A percentile compares a stretch with the other conserved stretches of the same genome.
Evolutionary conservation across 2,329 filamentous ascomycete species (phyloP).

Genomic region (Chaetothyriales sp.): DNA sequence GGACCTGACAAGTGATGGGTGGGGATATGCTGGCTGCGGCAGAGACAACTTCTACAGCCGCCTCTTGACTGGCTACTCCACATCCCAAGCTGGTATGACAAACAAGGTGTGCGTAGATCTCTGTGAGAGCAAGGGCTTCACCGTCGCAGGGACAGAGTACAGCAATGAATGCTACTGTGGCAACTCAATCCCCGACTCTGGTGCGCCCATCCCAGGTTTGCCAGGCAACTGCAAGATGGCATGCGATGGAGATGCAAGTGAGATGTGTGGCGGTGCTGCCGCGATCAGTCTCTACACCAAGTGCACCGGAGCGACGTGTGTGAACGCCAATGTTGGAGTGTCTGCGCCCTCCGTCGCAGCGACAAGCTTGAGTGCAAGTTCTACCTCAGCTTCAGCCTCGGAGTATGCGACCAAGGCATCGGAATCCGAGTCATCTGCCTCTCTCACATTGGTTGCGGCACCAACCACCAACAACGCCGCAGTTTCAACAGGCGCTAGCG

Average conservation of each 20-base stretch:
- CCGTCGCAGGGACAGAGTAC: slow-evolving; percentile 21
- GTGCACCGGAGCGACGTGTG: slow-evolving; percentile 13
- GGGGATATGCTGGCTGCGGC: slow-evolving; percentile 49
- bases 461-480: not conserved
- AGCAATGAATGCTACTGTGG: slow-evolving; percentile 17
- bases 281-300: slow-evolving; percentile 18
- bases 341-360: not conserved
- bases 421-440: not conserved
- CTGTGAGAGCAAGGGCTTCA: slow-evolving; percentile 21
- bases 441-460: not conserved
- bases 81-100: slow-evolving; percentile 16
- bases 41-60: slow-evolving; percentile 26
- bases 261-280: slow-evolving; percentile 18
- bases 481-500: not conserved
- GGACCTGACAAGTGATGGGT: slow-evolving; percentile 36
- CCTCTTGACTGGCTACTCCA: slow-evolving; percentile 20
- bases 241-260: slow-evolving; percentile 16
- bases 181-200: slow-evolving; percentile 12
- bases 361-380: not conserved
- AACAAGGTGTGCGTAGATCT: slow-evolving; percentile 20
- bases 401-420: not conserved
- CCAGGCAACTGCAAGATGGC: slow-evolving; percentile 18
- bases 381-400: not conserved
- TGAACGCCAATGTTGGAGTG: slow-evolving; percentile 6
- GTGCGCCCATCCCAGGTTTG: slow-evolving; percentile 16